phyloP scores from a whole-genome alignment of 192 early-diverging fungal genomes.

The Coemansia sp. region DNA sequence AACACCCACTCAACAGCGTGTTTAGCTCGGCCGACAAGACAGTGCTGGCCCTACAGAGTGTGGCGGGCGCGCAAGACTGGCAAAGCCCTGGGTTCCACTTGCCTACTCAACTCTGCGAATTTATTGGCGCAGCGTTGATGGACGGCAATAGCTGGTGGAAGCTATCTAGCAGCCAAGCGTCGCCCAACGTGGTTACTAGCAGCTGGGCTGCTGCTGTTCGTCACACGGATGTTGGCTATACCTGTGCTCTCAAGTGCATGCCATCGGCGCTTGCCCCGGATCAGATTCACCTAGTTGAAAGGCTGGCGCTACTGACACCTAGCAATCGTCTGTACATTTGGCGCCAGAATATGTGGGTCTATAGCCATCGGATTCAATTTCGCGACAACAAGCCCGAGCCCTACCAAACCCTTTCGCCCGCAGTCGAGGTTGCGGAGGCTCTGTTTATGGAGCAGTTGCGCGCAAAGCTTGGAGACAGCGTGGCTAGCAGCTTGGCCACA shows the following conservation, averaged over 20 bases:
- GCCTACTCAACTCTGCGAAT: constrained; percentile 39
- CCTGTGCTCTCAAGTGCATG: constrained; percentile 24
- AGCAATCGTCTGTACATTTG: constrained; percentile 37
- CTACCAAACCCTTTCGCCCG: constrained; percentile 28
- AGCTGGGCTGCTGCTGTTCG: constrained; percentile 42
- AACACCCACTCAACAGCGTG: constrained; percentile 32
- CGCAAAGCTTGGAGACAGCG: constrained; percentile 14
- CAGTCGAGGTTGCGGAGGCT: constrained; percentile 14
- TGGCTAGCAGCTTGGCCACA: not conserved
- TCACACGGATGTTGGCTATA: constrained; percentile 49
- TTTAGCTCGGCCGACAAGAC: constrained; percentile 31
- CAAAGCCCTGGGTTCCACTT: constrained; percentile 35
- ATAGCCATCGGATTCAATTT: constrained; percentile 7
- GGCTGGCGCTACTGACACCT: constrained; percentile 38
- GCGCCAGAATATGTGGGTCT: constrained; percentile 9
- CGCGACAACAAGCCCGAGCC: constrained; percentile 23
- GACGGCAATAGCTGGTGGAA: constrained; percentile 42
- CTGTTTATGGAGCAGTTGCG: constrained; percentile 16
- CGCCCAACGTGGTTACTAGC: constrained; percentile 30
- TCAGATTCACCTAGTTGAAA: constrained; percentile 21
- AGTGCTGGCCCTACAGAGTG: constrained; percentile 30
- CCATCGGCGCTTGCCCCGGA: constrained; percentile 22
- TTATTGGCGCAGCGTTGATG: constrained; percentile 48
- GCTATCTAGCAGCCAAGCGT: constrained; percentile 23
- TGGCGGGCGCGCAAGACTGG: constrained; percentile 38